A percentile compares a stretch with the other conserved stretches of the same genome.
These are phyloP conservation scores for Fagopyrum tataricum DNA, from an alignment of 148 eudicot genomes.

Conservation along the genomic window DNA sequence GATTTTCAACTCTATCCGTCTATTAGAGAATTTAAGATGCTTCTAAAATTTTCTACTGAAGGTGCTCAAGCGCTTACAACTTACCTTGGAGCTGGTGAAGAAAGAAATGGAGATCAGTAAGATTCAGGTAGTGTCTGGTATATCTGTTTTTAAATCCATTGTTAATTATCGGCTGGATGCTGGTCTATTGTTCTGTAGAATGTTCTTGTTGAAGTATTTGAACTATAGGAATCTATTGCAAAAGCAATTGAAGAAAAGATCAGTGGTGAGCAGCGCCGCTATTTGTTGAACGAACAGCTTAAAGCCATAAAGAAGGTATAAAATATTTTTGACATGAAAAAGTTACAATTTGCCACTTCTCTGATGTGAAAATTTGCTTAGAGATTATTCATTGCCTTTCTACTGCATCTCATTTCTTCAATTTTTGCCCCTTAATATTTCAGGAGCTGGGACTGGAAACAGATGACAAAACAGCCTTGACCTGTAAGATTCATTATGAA, in stretches of 20 bases:
- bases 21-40: background rate
- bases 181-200: background rate
- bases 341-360: background rate
- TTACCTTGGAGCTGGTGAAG: conserved; percentile 83
- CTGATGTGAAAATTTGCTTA: background rate
- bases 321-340: background rate
- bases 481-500: conserved; percentile 44
- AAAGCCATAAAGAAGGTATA: conserved; percentile 93
- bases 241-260: conserved; percentile 99
- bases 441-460: conserved; percentile 96
- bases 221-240: conserved; percentile 77
- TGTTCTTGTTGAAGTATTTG: background rate
- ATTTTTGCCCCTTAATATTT: conserved; percentile 11
- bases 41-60: conserved; percentile 23
- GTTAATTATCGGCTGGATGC: background rate
- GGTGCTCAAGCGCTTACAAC: conserved; percentile 83
- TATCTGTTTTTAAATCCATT: background rate
- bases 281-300: conserved; percentile 89
- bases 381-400: conserved; percentile 1
- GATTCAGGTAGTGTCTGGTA: conserved; percentile 61
- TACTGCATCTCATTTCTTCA: background rate
- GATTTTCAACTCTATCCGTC: too few species aligned
- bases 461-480: conserved; percentile 95
- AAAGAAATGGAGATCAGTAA: conserved; percentile 99
- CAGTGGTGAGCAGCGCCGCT: conserved; percentile 95